phyloP scores from a whole-genome alignment of 2,329 filamentous ascomycete species.

The Cytospora chrysosperma region DNA sequence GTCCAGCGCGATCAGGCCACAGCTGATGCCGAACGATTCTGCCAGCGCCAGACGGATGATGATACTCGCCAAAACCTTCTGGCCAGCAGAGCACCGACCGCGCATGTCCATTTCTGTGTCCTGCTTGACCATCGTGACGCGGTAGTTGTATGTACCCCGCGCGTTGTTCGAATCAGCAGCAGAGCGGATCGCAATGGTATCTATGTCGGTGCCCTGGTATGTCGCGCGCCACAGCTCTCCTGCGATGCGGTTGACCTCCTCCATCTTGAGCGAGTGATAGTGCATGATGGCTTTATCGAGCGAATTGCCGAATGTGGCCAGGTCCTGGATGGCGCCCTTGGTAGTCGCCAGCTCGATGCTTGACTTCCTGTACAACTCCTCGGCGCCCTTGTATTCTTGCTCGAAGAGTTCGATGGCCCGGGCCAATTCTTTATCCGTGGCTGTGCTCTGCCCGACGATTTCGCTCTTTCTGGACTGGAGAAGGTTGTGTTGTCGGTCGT shows the following conservation, averaged over 20 bases:
- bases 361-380: constrained; percentile 75
- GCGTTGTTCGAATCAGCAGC: constrained; percentile 69
- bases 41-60: constrained; percentile 95
- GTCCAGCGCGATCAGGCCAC: constrained; percentile 92
- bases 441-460: constrained; percentile 75
- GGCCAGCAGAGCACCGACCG: constrained; percentile 91
- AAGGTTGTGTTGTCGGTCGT: constrained; percentile 66
- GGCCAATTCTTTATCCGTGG: constrained; percentile 77
- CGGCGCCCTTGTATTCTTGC: constrained; percentile 81
- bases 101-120: constrained; percentile 99
- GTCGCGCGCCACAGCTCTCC: constrained; percentile 96
- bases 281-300: constrained; percentile 97
- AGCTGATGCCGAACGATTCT: constrained; percentile 94
- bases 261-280: constrained; percentile 95
- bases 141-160: constrained; percentile 92
- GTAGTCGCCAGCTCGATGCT: constrained; percentile 90
- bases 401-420: constrained; percentile 78
- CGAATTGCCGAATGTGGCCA: constrained; percentile 77
- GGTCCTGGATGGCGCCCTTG: constrained; percentile 87
- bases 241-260: constrained; percentile 92
- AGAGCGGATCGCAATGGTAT: constrained; percentile 92
- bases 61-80: constrained; percentile 95
- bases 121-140: constrained; percentile 96
- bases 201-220: constrained; percentile 95
- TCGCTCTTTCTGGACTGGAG: constrained; percentile 71